Base-by-base conservation (phyloP, 108 stramenopile species). In the Parmales sp. region DNA sequence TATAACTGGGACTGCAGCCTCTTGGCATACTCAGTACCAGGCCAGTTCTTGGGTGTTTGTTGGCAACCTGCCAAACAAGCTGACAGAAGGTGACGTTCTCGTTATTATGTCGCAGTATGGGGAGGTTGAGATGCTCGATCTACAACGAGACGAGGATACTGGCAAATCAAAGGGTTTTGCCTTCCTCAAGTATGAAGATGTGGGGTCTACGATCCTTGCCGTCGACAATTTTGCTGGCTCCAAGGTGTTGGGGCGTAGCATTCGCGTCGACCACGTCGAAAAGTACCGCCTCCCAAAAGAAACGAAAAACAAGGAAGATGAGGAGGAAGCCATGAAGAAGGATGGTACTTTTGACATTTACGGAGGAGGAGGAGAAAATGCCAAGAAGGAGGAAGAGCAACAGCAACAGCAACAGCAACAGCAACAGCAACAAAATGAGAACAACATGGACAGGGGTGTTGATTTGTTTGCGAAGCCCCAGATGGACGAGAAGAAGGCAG, bases 81-180 rank as follows among this genome's bases (percentile, higher is more conserved):
- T 99, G 37, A 91, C 91, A 36, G 99, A 97, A 71, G 99, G 95
- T n/a, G 99, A 99, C 71, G 79, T 98, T 37, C 49, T 98, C 7
- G 95, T 93, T 66, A 83, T 99, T 1, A 50, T 98, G 72, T 87
- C 86, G 6, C 96, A 99, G 74, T 97, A 77, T 63, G 93, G 93
- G 25, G 90, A 91, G 71, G 73, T 87, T 5, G 64, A 65, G 6
- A 31, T 13, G 18, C 16, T 98, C 54, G 82, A 98, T 69, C 71
- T 97, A 39, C 89, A 91, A 2, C 88, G 96, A 0, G 95, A 97
- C 22, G 90, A 94, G 39, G 93, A 87, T 29, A 90, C 94, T 0
- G 96, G 95, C 3, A 96, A 95, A 67, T 87, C 86, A 22, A 69
- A 76, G 19, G 95, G 95, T 0, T 94, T 90, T 80, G 85, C 76